Percentiles rank a stretch among this genome's conserved stretches.
Evolutionary conservation across 2,329 filamentous ascomycete genomes (phyloP).

Genomic region (Chalara sp.): DNA sequence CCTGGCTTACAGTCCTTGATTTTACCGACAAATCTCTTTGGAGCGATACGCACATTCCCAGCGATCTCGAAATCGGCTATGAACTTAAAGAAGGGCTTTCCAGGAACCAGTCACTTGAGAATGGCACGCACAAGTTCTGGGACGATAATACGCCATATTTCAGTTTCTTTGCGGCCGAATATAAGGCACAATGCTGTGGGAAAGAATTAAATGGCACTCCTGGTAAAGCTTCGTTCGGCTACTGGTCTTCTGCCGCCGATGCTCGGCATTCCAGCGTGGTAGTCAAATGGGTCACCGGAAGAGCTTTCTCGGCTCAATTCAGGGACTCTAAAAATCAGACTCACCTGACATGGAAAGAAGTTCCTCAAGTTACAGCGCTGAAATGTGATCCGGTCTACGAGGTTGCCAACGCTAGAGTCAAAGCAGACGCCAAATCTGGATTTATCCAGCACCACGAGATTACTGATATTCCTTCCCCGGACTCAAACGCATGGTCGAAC

Average conservation of each 20-base stretch:
- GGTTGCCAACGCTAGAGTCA: constrained; percentile 8
- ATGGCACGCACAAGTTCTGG: constrained; percentile 1
- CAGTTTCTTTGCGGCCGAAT: constrained; percentile 5
- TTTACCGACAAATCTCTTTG: constrained; percentile 8
- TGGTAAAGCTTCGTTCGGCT: constrained; percentile 7
- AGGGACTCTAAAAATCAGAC: constrained; percentile 2
- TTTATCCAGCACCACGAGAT: constrained; percentile 9
- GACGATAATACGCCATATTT: constrained; percentile 5
- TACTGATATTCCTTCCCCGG: background rate
- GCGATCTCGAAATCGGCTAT: constrained; percentile 8
- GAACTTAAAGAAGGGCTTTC: constrained; percentile 7
- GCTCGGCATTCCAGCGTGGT: constrained; percentile 2
- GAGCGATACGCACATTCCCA: constrained; percentile 7
- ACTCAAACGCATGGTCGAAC: constrained; percentile 8
- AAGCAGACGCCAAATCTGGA: constrained; percentile 4
- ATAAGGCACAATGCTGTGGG: constrained; percentile 8
- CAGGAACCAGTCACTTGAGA: constrained; percentile 1
- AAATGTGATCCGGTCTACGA: constrained; percentile 14
- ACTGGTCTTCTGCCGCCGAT: constrained; percentile 8
- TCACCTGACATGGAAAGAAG: constrained; percentile 10
- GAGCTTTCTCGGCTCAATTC: constrained; percentile 8
- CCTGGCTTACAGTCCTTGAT: constrained; percentile 10
- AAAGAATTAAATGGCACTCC: constrained; percentile 5
- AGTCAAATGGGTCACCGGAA: constrained; percentile 10
- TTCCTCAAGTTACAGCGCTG: constrained; percentile 10